phyloP scores from a whole-genome alignment of 164 flowering plant species.

The Cinnamomum micranthum region DNA sequence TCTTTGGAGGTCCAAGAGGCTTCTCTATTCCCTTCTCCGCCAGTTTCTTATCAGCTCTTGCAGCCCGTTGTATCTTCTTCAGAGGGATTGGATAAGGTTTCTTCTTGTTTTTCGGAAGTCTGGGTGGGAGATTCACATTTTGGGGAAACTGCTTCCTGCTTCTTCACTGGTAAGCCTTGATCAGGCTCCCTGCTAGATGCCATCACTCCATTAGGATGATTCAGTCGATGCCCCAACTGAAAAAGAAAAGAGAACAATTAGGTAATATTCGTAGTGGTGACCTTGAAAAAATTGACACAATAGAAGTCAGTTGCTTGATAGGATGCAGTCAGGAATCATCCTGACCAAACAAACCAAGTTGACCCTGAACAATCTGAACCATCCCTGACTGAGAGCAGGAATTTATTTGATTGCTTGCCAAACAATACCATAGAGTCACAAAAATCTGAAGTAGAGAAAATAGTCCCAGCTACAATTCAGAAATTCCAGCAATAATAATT shows the following conservation, averaged over 20 bases:
- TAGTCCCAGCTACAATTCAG: too few species aligned
- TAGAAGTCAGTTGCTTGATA: background rate
- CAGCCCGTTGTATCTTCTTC: slow-evolving; percentile 50
- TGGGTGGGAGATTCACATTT: slow-evolving; percentile 82
- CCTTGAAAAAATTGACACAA: too few species aligned
- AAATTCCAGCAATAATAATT: too few species aligned
- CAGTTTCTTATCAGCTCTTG: slow-evolving; percentile 68
- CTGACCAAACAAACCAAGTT: too few species aligned
- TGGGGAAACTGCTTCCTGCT: slow-evolving; percentile 38
- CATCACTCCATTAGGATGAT: slow-evolving; percentile 11
- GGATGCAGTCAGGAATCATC: too few species aligned
- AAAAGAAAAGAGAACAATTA: background rate
- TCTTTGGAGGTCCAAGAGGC: slow-evolving; percentile 82
- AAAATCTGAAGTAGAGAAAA: too few species aligned
- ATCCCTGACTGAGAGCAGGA: background rate
- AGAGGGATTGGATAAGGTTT: slow-evolving; percentile 90
- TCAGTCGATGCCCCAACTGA: slow-evolving; percentile 4
- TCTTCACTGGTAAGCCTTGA: slow-evolving; percentile 18
- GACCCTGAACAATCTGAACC: background rate
- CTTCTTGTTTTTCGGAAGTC: slow-evolving; percentile 67
- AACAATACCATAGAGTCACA: too few species aligned
- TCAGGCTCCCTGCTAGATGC: slow-evolving; percentile 8
- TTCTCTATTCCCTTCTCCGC: slow-evolving; percentile 81
- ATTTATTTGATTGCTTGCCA: too few species aligned
- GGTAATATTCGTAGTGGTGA: too few species aligned